phyloP scores from a whole-genome alignment of 805 yeast species.

The Metschnikowia lochheadii region DNA sequence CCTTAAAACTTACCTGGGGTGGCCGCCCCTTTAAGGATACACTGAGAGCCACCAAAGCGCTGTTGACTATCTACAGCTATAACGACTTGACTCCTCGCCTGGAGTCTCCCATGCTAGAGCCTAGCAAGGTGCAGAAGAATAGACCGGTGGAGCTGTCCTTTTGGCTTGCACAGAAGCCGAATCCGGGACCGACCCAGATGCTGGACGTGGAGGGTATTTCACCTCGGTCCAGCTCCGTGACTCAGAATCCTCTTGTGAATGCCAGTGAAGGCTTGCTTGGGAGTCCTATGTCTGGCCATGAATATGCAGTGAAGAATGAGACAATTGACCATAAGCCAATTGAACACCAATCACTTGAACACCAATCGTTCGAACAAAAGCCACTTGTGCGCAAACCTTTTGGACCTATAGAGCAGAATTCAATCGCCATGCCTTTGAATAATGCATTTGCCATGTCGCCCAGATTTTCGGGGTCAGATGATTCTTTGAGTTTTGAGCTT shows the following conservation, averaged over 20 bases:
- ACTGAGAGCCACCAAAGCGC: not conserved
- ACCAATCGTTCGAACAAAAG: not conserved
- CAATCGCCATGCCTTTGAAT: not conserved
- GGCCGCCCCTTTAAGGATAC: conserved; percentile 57
- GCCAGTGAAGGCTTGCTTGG: not conserved
- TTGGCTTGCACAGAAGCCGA: not conserved
- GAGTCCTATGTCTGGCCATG: not conserved
- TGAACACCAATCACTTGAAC: not conserved
- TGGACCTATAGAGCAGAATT: not conserved
- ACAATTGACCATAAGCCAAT: not conserved
- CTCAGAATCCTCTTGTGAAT: too few relatives aligned
- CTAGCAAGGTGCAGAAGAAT: not conserved
- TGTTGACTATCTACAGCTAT: not conserved
- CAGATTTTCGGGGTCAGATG: not conserved
- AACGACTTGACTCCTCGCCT: not conserved
- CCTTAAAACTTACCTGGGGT: conserved; percentile 66
- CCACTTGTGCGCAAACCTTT: not conserved
- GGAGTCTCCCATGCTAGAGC: not conserved
- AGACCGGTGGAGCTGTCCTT: not conserved
- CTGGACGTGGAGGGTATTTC: not conserved
- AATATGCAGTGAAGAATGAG: not conserved
- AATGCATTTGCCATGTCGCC: not conserved
- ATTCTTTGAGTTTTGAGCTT: conserved; percentile 1
- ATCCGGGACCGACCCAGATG: not conserved
- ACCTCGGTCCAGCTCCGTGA: not conserved